Conservation (phyloP, 1,139 yeast species). For the Spencermartinsiella ligniputridi region DNA sequence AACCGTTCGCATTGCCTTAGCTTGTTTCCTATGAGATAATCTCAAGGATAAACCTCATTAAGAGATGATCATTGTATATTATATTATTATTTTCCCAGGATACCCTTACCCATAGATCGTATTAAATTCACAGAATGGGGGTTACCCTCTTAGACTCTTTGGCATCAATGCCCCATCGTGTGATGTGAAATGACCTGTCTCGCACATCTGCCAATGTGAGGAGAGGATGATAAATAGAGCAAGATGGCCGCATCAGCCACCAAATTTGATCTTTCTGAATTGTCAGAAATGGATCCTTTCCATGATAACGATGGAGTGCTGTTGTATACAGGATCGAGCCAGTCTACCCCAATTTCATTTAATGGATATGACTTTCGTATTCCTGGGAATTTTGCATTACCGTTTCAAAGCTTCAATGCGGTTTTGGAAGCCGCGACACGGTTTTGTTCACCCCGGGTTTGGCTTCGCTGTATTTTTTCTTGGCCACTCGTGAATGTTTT, state of each 20-base stretch:
- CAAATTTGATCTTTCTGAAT: not conserved
- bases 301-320: not conserved
- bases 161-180: not conserved
- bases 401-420: not conserved
- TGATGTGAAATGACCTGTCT: not conserved
- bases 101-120: too few species aligned
- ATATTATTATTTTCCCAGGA: too few species aligned
- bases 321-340: not conserved
- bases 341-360: not conserved
- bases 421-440: not conserved
- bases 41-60: too few species aligned
- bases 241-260: not conserved
- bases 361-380: not conserved
- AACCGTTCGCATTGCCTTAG: too few species aligned
- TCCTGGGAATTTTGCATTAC: not conserved
- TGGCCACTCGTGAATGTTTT: not conserved
- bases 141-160: not conserved
- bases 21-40: too few species aligned
- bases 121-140: not conserved
- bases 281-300: not conserved
- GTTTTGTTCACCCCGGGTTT: not conserved
- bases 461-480: not conserved
- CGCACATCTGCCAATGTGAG: not conserved
- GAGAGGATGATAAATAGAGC: not conserved
- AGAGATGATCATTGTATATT: too few species aligned